phyloP scores from a whole-genome alignment of 495 filamentous ascomycete genomes.

The Tuber microsphaerosporum region DNA sequence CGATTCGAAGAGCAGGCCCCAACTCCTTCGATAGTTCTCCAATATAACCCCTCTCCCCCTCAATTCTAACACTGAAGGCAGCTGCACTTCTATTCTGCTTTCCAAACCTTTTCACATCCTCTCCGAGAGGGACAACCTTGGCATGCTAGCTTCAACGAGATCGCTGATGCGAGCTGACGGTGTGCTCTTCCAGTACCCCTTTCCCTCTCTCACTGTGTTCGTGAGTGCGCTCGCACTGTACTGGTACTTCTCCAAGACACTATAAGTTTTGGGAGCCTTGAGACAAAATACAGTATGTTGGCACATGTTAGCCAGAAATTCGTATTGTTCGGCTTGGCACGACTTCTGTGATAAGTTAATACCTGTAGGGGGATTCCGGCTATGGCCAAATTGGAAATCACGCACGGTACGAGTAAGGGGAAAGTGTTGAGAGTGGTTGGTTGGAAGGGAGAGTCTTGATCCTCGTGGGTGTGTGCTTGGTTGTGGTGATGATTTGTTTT shows the following conservation, averaged over 20 bases:
- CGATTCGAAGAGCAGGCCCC: too few species aligned
- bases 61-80: too few species aligned
- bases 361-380: neutral
- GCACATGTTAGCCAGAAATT: neutral
- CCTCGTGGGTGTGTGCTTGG: neutral
- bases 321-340: neutral
- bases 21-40: too few species aligned
- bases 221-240: neutral
- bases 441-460: neutral
- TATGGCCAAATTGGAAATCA: neutral
- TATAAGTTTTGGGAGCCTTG: neutral
- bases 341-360: neutral
- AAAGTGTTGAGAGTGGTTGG: neutral
- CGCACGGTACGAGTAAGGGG: neutral
- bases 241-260: neutral
- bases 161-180: neutral
- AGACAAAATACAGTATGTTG: neutral
- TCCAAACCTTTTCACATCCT: neutral
- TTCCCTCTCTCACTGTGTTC: neutral
- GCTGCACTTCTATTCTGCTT: neutral
- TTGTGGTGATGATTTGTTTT: neutral
- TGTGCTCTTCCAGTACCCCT: neutral
- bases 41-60: too few species aligned
- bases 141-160: neutral
- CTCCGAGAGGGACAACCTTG: neutral